Evolutionary conservation across 768 basidiomycete species (phyloP), one percentile per base, ranked within the genome.

Genomic region (Suillus luteus): DNA sequence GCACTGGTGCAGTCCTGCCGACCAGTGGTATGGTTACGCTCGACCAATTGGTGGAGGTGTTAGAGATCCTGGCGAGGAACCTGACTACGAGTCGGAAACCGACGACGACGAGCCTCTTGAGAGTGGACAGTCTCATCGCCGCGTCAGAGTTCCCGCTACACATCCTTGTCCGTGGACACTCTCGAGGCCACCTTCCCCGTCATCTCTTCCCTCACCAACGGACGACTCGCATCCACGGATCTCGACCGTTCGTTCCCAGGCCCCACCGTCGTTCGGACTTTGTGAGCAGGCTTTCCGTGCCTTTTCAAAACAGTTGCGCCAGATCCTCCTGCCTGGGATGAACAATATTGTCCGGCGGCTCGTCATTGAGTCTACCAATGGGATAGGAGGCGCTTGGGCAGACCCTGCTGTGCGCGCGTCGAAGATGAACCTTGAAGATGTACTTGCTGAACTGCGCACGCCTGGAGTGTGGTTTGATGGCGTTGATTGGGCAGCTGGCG

Each of bases 1-100:
- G 3, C 82, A 86, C 67, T 93, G 91, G 91, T 74, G 87, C 51
- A 88, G 83, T 58, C 91, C 91, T 11, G 88, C 86, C 0, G 91
- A 93, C 71, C 80, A 85, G 54, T 91, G 83, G 83, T 90, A 85
- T 59, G 74, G 77, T 11, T 71, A 80, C 76, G 63, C 79, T 71
- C 37, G 83, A 82, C 60, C 78, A 73, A 67, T 75, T 73, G 62
- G 71, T 64, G 59, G 77, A 63, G 51, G 80, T 79, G 63, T 72
- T 62, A 64, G 69, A 52, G 73, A 67, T 31, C 61, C 61, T 2
- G 69, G 68, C 24, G 68, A 72, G 31, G 73, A 74, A 8, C 71
- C 71, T 15, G 67, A 71, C n/a, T 62, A 64, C 43, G 73, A 75
- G 46, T 71, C 62, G 43, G 74, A 75, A 33, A 70, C 70, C 3